A percentile compares a stretch with the other conserved stretches of the same genome.
phyloP scores from a whole-genome alignment of 305 asterid species.

The Lippia alba region DNA sequence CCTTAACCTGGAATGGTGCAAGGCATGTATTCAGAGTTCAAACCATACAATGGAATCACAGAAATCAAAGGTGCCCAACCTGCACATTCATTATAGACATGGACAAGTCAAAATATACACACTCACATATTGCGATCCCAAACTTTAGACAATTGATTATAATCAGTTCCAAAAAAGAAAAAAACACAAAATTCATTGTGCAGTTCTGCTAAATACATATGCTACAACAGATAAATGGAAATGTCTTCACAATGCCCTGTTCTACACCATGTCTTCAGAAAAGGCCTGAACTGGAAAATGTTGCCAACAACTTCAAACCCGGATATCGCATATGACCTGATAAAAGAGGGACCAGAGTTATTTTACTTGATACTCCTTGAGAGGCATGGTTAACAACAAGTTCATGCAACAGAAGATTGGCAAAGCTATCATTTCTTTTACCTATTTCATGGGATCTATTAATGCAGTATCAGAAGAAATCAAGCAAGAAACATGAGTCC shows the following conservation, averaged over 20 bases:
- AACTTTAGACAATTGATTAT: background rate
- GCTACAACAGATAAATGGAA: slow-evolving; percentile 24
- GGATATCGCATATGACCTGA: background rate
- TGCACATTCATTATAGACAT: background rate
- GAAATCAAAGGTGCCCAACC: background rate
- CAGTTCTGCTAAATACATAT: slow-evolving; percentile 21
- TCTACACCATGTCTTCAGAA: background rate
- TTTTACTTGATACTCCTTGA: background rate
- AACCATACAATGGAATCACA: no score
- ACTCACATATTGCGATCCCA: slow-evolving; percentile 12
- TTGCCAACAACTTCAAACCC: slow-evolving; percentile 10
- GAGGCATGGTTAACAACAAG: background rate
- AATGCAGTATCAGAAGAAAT: background rate
- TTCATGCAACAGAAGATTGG: background rate
- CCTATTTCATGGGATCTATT: background rate
- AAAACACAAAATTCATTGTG: slow-evolving; percentile 18
- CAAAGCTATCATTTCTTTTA: background rate
- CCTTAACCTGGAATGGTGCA: no score
- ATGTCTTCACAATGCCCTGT: background rate
- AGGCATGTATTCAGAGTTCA: no score
- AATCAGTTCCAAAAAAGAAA: slow-evolving; percentile 16
- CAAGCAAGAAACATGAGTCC: background rate
- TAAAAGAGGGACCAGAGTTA: background rate
- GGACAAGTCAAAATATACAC: background rate
- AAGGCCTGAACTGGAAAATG: slow-evolving; percentile 1